Conservation (phyloP, 192 early-diverging fungal species). For the Entomortierella parvispora region DNA sequence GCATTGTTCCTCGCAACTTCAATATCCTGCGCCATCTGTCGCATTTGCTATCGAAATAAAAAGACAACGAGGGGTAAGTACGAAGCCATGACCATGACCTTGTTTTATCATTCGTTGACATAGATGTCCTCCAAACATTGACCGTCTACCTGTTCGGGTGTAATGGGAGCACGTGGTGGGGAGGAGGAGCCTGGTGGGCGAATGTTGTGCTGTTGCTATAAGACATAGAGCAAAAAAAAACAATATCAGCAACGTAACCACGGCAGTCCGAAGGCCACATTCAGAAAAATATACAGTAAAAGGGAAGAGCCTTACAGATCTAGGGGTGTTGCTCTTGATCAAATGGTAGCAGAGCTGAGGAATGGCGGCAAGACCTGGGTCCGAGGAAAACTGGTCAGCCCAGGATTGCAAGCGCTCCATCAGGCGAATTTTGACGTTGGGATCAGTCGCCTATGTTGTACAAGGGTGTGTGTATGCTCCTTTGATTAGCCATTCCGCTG, state of each 20-base stretch:
- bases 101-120: too few species aligned
- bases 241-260: neutral
- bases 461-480: too few species aligned
- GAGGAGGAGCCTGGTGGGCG: constrained; percentile 9
- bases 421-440: constrained; percentile 47
- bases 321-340: constrained; percentile 35
- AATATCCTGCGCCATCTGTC: constrained; percentile 57
- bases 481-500: too few species aligned
- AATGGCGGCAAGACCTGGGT: constrained; percentile 39
- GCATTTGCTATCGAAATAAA: constrained; percentile 27
- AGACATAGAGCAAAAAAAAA: neutral
- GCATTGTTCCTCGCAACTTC: constrained; percentile 63
- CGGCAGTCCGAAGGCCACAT: too few species aligned
- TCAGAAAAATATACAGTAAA: too few species aligned
- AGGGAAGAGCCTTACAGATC: constrained; percentile 27
- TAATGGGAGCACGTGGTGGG: constrained; percentile 33
- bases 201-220: neutral
- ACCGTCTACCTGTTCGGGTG: constrained; percentile 36
- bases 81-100: too few species aligned
- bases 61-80: too few species aligned
- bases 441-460: constrained; percentile 42
- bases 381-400: constrained; percentile 27
- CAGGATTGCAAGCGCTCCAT: constrained; percentile 48
- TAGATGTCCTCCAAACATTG: neutral
- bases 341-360: constrained; percentile 36